Evolutionary conservation across 2,329 filamentous ascomycete species (phyloP), one percentile per base, ranked within the genome.

Genomic region (Curvularia hawaiiensis): DNA sequence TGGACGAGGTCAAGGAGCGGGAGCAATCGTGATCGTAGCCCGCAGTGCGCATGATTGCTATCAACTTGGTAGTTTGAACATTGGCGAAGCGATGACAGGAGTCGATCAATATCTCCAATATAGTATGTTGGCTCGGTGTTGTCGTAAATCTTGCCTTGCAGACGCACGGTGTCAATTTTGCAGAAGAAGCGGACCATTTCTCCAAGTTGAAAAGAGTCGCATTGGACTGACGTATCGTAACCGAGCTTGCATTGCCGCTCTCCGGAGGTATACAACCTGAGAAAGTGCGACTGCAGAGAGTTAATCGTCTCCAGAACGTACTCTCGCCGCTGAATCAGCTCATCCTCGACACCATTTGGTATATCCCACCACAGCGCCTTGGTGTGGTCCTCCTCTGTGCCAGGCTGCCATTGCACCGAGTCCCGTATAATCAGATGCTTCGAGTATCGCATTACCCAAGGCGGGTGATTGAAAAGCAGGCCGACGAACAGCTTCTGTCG

Each of bases 121-220:
- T 88, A 85, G 57, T 84, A 79, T 7, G 84, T 68, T 2, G 73
- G 68, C 52, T 78, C 75, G 11, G 73, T 72, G 6, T 66, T 66
- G 46, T 75, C 73, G 56, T 76, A 75, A 14, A 83, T 76, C 22
- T 74, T 77, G 26, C 79, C 75, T 58, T 78, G 74, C 1, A 91
- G 75, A 38, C 82, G 84, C 4, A 91, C 68, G 0, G 90, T 83
- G 28, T 83, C 81, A 62, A 86, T 85, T 62, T 82, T 82, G 14
- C 80, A 77, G 35, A 92, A 83, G 74, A 92, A 92, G 63, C 86
- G 87, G 61, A 91, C 77, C 82, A 90, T 90, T 75, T 92, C 89
- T 22, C 90, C 90, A 1, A 93, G 83, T 75, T 93, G 90, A 68
- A 89, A 93, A 2, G 86, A 88, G 76, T 93, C 90, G 73, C 90